Base-by-base conservation (phyloP, 2,329 filamentous ascomycete species). In the Allantophomopsis lycopodina region DNA sequence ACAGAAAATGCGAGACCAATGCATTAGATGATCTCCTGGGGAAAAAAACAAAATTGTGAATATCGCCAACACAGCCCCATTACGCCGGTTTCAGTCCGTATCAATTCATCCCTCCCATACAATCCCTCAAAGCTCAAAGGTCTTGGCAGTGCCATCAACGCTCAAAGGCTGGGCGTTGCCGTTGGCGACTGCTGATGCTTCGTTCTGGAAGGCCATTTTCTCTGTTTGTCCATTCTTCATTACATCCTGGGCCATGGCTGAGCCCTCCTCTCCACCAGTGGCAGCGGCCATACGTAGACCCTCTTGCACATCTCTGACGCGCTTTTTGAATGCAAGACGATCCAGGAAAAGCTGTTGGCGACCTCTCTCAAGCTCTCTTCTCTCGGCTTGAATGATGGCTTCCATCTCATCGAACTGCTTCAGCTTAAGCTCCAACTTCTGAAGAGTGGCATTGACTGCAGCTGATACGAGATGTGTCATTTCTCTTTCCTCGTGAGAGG, bases 361-460 rank as follows among this genome's bases (percentile, higher is more conserved):
- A 32, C 84, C 85, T 42, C 88, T 77, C 61, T 98, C 91, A 16
- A 98, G 70, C 60, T 98, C 91, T 44, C 88, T 76, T 43, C 89
- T 80, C 64, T 98, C 91, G 5, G 88, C 86, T 51, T 93, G 83
- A 38, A 98, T 69, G 35, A 95, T 80, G 14, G 83, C 73, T 61
- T 98, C 91, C 73, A 98, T 88, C 59, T 98, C 91, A 52, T 84
- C 82, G 62, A 98, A 98, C 58, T 96, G 94, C 54, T 86, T 80
- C 43, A 98, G 71, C 63, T 98, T 98, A 51, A 96, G 68, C 61
- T 96, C 87, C 45, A 96, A 78, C 63, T 98, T 98, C 56, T 94
- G 82, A 28, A 96, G 68, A n/a, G 85, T 89, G 11, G 94, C 71
- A 56, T 98, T 98, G 39, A 94, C 85, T 0, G 87, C 86, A 5